phyloP scores from a whole-genome alignment of 176 grass and related monocot species.

The Bothriochloa decipiens region DNA sequence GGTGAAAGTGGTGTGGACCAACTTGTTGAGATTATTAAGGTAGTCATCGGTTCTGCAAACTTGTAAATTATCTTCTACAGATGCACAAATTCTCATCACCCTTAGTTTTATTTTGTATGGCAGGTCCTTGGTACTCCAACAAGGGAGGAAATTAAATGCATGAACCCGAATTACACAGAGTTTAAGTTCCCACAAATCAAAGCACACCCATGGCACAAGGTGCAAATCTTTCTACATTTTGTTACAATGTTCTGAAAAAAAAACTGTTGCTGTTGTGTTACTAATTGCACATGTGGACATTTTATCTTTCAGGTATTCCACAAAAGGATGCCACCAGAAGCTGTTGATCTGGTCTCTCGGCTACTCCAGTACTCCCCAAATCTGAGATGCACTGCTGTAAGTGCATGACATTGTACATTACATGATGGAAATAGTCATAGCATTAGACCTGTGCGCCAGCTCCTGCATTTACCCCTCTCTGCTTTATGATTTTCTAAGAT shows the following conservation, averaged over 20 bases:
- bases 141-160: conserved; percentile 91
- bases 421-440: not conserved
- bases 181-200: conserved; percentile 87
- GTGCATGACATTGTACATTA: conserved; percentile 31
- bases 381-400: conserved; percentile 75
- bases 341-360: conserved; percentile 79
- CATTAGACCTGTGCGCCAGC: not conserved
- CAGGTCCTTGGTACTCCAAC: conserved; percentile 81
- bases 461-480: not conserved
- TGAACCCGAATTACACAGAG: conserved; percentile 84
- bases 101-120: conserved; percentile 21
- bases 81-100: not conserved
- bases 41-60: conserved; percentile 4
- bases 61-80: not conserved
- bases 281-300: not conserved
- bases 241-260: not conserved
- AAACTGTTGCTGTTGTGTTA: not conserved
- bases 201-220: conserved; percentile 89
- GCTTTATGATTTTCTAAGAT: conserved; percentile 1
- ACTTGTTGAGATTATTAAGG: conserved; percentile 89
- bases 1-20: conserved; percentile 89
- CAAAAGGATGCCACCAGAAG: conserved; percentile 78
- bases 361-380: conserved; percentile 80
- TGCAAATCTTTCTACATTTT: conserved; percentile 21
- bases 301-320: conserved; percentile 61